Evolutionary conservation across 371 early-diverging fungal genomes (phyloP), one percentile per base, ranked within the genome.

Genomic region (Homolaphlyctis polyrhiza): DNA sequence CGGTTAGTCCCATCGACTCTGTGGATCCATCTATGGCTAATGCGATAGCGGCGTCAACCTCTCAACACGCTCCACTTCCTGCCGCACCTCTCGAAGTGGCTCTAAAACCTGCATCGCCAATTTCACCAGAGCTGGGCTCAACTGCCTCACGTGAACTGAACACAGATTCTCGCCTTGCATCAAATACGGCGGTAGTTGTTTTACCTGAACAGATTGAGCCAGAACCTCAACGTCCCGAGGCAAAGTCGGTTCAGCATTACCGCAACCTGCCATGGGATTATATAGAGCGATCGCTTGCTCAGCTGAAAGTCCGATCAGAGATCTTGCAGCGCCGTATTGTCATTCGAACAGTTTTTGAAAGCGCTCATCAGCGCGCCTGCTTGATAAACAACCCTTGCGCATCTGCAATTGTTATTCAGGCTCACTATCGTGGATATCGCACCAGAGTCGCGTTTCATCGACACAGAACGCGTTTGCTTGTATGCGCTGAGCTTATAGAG

Each of bases 401-500:
- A 25, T 61, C 70, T 8, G 23, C 36, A 30, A 27, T 62, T 47
- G 21, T 47, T 13, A 51, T 69, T 35, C 66, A 69, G 39, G 23
- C 47, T 2, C 43, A 30, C 39, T 65, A 49, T 47, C 60, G 65
- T 14, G 70, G 70, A 13, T 66, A 62, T 43, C 23, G n/a, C 11
- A 34, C 57, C 23, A 61, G 70, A 3, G 60, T 58, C 39, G 1
- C 1, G 3, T 63, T 49, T 57, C 57, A 58, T 25, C 21, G 48
- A 45, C 30, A 35, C 25, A 62, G 57, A 30, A 52, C 14, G 3
- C 47, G 70, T 18, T 28, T 60, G 18, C 57, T 69, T 58, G 65
- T 69, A 30, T 58, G 52, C 16, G 65, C 45, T 16, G 70, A 69
- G 29, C 54, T 69, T 49, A 32, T 69, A 21, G 66, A 65, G 13